A percentile compares a stretch with the other conserved stretches of the same genome.
Evolutionary conservation across 1,284 basidiomycete species (phyloP).

Genomic region (Irpex rosettiformis): DNA sequence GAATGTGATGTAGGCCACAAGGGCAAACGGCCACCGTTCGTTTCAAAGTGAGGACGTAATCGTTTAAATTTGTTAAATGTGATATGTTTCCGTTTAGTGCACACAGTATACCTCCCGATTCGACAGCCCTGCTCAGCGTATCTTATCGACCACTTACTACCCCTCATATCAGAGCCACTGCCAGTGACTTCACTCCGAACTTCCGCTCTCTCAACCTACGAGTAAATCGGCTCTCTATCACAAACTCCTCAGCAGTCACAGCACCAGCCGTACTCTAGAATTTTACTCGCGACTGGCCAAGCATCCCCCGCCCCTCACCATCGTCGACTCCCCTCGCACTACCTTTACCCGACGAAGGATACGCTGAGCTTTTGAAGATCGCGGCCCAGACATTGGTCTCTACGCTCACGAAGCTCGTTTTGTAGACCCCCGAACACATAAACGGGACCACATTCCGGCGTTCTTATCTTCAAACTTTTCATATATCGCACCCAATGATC

Average conservation of each 20-base stretch:
- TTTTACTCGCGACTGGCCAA: constrained; percentile 28
- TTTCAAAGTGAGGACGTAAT: too few relatives aligned
- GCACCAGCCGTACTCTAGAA: constrained; percentile 57
- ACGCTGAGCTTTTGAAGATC: constrained; percentile 38
- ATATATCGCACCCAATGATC: constrained; percentile 14
- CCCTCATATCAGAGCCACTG: too few relatives aligned
- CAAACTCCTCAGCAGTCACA: too few relatives aligned
- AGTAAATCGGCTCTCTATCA: constrained; percentile 19
- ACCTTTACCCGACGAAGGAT: constrained; percentile 32
- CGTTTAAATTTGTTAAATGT: too few relatives aligned
- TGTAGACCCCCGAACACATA: constrained; percentile 12
- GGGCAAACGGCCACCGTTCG: too few relatives aligned
- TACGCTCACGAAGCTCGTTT: not conserved
- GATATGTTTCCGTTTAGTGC: too few relatives aligned
- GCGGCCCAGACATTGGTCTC: constrained; percentile 24
- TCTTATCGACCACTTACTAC: too few relatives aligned
- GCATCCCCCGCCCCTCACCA: constrained; percentile 11
- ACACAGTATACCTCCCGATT: too few relatives aligned
- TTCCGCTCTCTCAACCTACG: constrained; percentile 32
- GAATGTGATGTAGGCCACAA: too few relatives aligned
- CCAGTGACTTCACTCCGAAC: too few relatives aligned
- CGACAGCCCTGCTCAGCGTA: too few relatives aligned
- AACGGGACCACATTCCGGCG: constrained; percentile 17
- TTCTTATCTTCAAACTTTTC: constrained; percentile 10
- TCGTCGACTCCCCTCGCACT: constrained; percentile 18